Conservation (phyloP, 2,329 filamentous ascomycete species). For the Fusarium citri region DNA sequence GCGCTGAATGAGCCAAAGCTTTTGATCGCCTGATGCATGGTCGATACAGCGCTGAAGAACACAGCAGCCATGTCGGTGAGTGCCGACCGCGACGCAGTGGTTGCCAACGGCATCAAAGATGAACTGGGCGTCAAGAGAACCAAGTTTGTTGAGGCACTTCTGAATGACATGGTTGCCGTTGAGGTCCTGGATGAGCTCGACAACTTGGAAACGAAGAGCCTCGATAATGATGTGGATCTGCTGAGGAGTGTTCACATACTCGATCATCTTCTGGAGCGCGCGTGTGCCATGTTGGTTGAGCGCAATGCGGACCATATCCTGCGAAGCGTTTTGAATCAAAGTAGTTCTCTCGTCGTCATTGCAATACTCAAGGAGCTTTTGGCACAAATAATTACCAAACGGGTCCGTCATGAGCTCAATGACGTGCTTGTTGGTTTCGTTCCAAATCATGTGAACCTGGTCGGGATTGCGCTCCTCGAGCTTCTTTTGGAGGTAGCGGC, state of each 20-base stretch:
- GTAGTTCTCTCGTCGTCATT: conserved; percentile 94
- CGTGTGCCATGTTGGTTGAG: conserved; percentile 97
- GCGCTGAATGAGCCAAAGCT: conserved; percentile 83
- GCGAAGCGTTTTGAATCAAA: conserved; percentile 89
- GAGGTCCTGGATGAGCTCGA: conserved; percentile 94
- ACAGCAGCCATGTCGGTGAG: conserved; percentile 97
- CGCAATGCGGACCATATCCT: conserved; percentile 90
- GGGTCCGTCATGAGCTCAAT: conserved; percentile 99
- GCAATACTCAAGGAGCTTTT: conserved; percentile 96
- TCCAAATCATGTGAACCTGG: conserved; percentile 91
- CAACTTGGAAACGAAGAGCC: conserved; percentile 84
- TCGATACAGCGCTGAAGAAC: conserved; percentile 98
- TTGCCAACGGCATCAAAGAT: conserved; percentile 94
- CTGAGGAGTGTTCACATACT: conserved; percentile 86
- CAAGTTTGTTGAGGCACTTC: conserved; percentile 97
- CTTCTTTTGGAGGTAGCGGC: conserved; percentile 96
- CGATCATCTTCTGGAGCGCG: conserved; percentile 99
- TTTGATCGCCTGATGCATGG: conserved; percentile 91
- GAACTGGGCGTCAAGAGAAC: conserved; percentile 86
- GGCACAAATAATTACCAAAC: conserved; percentile 98
- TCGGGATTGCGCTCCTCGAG: conserved; percentile 88
- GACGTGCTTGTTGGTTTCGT: conserved; percentile 92
- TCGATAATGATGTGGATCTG: conserved; percentile 91
- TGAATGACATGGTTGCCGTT: conserved; percentile 99
- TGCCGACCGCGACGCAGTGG: conserved; percentile 90